These are phyloP conservation scores for Lobulomyces angularis DNA, from an alignment of 192 early-diverging fungal species.

Conservation along the genomic window DNA sequence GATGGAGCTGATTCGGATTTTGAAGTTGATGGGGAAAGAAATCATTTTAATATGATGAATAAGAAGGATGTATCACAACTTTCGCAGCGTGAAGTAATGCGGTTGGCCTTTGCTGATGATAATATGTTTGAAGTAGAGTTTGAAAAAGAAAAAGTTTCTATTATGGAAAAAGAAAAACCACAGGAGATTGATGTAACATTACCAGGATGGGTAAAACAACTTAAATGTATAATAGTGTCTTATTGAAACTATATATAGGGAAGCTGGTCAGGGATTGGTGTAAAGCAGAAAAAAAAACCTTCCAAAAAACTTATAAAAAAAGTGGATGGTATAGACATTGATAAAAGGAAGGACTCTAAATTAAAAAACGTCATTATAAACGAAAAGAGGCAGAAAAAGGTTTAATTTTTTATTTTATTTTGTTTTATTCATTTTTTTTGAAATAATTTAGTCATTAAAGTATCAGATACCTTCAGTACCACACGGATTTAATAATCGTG, in stretches of 20 bases:
- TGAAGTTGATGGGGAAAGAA: constrained; percentile 57
- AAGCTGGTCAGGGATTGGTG: constrained; percentile 59
- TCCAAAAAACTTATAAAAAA: constrained; percentile 34
- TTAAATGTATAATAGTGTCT: constrained; percentile 7
- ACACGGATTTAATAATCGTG: constrained; percentile 66
- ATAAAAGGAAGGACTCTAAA: constrained; percentile 47
- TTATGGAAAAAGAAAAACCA: constrained; percentile 59
- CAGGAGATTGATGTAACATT: constrained; percentile 72
- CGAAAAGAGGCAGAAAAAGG: constrained; percentile 74
- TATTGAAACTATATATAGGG: constrained; percentile 29
- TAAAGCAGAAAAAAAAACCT: constrained; percentile 51
- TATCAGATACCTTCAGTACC: constrained; percentile 65
- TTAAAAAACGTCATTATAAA: constrained; percentile 84
- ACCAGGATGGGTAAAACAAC: constrained; percentile 67
- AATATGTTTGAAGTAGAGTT: constrained; percentile 81
- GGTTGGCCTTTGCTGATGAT: constrained; percentile 90
- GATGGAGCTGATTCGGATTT: constrained; percentile 43
- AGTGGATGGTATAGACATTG: constrained; percentile 19
- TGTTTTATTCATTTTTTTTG: background rate
- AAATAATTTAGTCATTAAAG: constrained; percentile 39
- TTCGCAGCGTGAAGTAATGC: constrained; percentile 73
- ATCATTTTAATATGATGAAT: too few species aligned
- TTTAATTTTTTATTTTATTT: constrained; percentile 7
- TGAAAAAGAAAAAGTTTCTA: constrained; percentile 65
- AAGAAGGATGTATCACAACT: constrained; percentile 35